A percentile compares a stretch with the other conserved stretches of the same genome.
Conservation (phyloP, 352 stramenopile genomes). For the Pythium guiyangense region DNA sequence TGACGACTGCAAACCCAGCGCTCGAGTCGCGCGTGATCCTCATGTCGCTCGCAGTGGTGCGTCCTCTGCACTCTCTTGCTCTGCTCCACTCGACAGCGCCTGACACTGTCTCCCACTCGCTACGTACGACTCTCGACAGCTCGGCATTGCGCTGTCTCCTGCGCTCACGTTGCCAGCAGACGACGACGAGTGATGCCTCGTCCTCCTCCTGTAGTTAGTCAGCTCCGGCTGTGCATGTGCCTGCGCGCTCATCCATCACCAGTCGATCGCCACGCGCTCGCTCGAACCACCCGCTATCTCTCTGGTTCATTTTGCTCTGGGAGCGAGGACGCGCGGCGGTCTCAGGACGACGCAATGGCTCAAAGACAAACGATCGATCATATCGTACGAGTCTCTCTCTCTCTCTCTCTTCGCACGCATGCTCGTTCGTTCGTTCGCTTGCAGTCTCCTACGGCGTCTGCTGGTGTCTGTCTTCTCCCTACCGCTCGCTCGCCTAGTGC, state of each 20-base stretch:
- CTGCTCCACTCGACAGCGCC: not conserved
- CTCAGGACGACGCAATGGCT: too few species aligned
- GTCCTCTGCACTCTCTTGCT: too few species aligned
- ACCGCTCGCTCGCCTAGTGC: constrained; percentile 3
- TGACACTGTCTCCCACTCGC: not conserved
- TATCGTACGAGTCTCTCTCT: too few species aligned
- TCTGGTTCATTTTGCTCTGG: not conserved
- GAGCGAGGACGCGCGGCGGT: too few species aligned
- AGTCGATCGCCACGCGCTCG: not conserved
- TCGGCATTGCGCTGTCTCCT: constrained; percentile 64
- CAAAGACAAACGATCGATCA: not conserved
- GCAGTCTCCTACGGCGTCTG: too few species aligned
- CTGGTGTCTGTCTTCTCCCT: too few species aligned
- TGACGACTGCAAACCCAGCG: constrained; percentile 47
- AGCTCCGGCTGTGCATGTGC: constrained; percentile 5
- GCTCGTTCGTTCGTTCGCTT: not conserved
- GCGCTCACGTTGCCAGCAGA: constrained; percentile 38
- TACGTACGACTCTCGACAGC: constrained; percentile 23
- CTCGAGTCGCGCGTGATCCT: constrained; percentile 63
- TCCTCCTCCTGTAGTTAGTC: not conserved
- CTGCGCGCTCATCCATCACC: too few species aligned
- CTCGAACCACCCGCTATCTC: too few species aligned
- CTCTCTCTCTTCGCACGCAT: not conserved
- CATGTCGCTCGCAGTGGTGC: constrained; percentile 69
- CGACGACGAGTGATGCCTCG: constrained; percentile 47